Percentiles rank a stretch among this genome's conserved stretches.
These are phyloP conservation scores for Tarenaya hassleriana DNA, from an alignment of 345 rosid species.

Conservation along the genomic window DNA sequence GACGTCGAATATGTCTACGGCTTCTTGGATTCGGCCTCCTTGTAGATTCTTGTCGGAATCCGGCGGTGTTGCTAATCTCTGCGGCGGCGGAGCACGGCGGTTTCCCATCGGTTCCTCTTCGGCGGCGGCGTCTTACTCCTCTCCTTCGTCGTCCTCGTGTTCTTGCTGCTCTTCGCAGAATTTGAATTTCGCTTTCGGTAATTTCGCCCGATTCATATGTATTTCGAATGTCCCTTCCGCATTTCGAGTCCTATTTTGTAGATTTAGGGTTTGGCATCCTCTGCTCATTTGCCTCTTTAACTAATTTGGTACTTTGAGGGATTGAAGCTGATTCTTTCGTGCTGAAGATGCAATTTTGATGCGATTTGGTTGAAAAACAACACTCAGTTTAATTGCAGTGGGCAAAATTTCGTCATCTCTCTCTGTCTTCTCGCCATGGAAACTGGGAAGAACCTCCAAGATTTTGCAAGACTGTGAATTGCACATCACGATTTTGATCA, in stretches of 20 bases:
- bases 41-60: slow-evolving; percentile 21
- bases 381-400: background rate
- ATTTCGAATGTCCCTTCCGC: background rate
- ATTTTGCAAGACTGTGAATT: slow-evolving; percentile 2
- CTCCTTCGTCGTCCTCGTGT: slow-evolving; percentile 30
- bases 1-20: slow-evolving; percentile 23
- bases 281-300: background rate
- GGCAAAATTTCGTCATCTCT: background rate
- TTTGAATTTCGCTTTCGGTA: slow-evolving; percentile 46
- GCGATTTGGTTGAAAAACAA: background rate
- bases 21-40: slow-evolving; percentile 32
- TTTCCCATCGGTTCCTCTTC: slow-evolving; percentile 9
- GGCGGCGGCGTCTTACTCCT: slow-evolving; percentile 21
- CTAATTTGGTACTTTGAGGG: background rate
- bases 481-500: background rate
- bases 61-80: slow-evolving; percentile 2
- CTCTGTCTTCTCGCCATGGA: background rate
- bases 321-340: no score
- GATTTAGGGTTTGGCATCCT: slow-evolving; percentile 1
- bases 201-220: slow-evolving; percentile 3
- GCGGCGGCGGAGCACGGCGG: background rate
- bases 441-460: no score
- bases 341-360: slow-evolving; percentile 1
- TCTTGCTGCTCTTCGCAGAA: slow-evolving; percentile 41
- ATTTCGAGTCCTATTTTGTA: background rate